A percentile compares a stretch with the other conserved stretches of the same genome.
phyloP scores from a whole-genome alignment of 345 rosid species.

The Kandelia obovata region DNA sequence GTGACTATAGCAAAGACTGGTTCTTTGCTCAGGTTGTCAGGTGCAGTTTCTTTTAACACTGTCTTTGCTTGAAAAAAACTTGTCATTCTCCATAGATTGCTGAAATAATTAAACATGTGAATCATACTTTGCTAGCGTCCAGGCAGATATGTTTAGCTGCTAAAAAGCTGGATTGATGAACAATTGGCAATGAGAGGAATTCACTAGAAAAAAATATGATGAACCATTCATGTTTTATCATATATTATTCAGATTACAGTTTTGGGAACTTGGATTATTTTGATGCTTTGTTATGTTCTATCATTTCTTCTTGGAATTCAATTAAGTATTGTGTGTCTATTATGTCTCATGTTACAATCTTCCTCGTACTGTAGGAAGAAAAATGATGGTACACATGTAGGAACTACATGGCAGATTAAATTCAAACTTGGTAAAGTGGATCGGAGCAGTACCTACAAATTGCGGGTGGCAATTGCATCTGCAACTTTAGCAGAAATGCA shows the following conservation, averaged over 20 bases:
- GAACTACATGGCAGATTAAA: conserved; percentile 33
- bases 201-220: not conserved
- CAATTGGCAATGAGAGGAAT: not conserved
- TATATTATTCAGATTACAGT: not conserved
- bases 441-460: conserved; percentile 6
- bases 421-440: conserved; percentile 21
- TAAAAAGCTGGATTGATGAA: not conserved
- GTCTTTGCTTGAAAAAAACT: not conserved
- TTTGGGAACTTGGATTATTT: not conserved
- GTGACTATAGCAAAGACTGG: conserved; percentile 25
- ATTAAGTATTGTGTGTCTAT: not conserved
- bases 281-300: not conserved
- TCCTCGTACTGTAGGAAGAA: conserved; percentile 30
- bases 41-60: not conserved
- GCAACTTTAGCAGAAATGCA: conserved; percentile 29
- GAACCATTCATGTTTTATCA: not conserved
- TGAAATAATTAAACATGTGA: not conserved
- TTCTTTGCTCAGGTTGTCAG: conserved; percentile 31
- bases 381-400: conserved; percentile 35
- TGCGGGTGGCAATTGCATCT: conserved; percentile 27
- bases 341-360: not conserved
- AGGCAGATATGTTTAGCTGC: not conserved
- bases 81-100: not conserved
- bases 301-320: not conserved
- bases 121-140: not conserved